Percentiles rank a stretch among this genome's conserved stretches.
Evolutionary conservation across 2,329 filamentous ascomycete species (phyloP).

Genomic region (Exophiala lecanii-corni): DNA sequence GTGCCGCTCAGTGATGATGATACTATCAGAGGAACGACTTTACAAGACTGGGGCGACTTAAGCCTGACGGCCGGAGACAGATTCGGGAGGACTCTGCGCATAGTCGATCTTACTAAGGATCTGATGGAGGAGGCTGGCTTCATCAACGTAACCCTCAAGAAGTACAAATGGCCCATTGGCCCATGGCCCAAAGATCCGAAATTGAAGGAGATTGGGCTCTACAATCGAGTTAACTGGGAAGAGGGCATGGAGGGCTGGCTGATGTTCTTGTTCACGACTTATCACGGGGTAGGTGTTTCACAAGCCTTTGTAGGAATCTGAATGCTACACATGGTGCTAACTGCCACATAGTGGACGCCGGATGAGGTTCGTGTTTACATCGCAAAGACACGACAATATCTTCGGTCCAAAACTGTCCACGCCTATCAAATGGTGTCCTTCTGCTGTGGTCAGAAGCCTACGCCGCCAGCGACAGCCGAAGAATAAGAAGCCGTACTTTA

Average conservation of each 20-base stretch:
- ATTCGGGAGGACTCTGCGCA: conserved; percentile 29
- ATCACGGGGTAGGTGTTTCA: conserved; percentile 20
- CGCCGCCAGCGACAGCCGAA: no score
- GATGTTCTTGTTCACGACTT: conserved; percentile 28
- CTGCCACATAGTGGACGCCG: background rate
- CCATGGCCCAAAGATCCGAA: conserved; percentile 27
- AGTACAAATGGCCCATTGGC: conserved; percentile 28
- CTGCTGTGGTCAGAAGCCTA: conserved; percentile 1
- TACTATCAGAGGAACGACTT: conserved; percentile 33
- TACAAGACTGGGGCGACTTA: conserved; percentile 26
- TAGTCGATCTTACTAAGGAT: conserved; percentile 12
- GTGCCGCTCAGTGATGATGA: conserved; percentile 28
- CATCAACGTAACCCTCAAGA: conserved; percentile 27
- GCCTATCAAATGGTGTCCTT: background rate
- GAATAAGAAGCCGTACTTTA: no score
- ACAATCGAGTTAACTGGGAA: conserved; percentile 27
- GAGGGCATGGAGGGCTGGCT: conserved; percentile 30
- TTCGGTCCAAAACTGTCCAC: background rate
- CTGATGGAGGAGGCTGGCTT: conserved; percentile 29
- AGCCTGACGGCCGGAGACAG: conserved; percentile 29
- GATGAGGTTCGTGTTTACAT: background rate
- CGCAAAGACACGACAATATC: background rate
- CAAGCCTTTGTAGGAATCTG: background rate
- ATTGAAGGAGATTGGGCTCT: conserved; percentile 28
- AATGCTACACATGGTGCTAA: background rate